phyloP scores from a whole-genome alignment of 2,329 filamentous ascomycete genomes.

The Cercospora beticola region DNA sequence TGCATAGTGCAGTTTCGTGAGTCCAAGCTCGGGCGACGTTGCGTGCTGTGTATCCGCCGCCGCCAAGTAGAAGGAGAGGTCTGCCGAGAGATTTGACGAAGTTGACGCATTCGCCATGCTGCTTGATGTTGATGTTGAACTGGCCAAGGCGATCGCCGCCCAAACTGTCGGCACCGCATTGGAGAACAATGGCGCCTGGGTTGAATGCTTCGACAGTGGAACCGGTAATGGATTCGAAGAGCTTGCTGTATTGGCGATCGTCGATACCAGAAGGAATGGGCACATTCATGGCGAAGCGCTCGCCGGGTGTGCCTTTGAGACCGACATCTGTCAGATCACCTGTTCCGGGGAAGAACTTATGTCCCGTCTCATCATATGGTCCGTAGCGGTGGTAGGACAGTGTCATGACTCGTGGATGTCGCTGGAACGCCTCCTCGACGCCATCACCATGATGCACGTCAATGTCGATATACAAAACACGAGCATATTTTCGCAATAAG shows the following conservation, averaged over 20 bases:
- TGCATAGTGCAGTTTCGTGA: slow-evolving; percentile 89
- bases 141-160: slow-evolving; percentile 90
- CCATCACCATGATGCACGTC: slow-evolving; percentile 91
- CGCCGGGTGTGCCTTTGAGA: slow-evolving; percentile 72
- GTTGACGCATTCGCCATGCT: slow-evolving; percentile 86
- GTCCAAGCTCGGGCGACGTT: slow-evolving; percentile 97
- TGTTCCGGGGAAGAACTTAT: slow-evolving; percentile 65
- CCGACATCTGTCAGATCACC: slow-evolving; percentile 67
- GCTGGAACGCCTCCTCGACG: slow-evolving; percentile 88
- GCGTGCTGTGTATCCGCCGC: slow-evolving; percentile 91
- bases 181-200: slow-evolving; percentile 87
- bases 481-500: slow-evolving; percentile 74
- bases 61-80: slow-evolving; percentile 86
- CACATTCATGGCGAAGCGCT: slow-evolving; percentile 68
- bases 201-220: slow-evolving; percentile 78
- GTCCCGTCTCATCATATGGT: slow-evolving; percentile 58
- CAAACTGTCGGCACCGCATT: slow-evolving; percentile 92
- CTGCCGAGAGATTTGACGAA: slow-evolving; percentile 80
- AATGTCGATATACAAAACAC: slow-evolving; percentile 92
- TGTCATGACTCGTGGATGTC: slow-evolving; percentile 85
- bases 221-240: slow-evolving; percentile 80
- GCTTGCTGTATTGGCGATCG: slow-evolving; percentile 73
- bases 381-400: slow-evolving; percentile 97
- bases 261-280: slow-evolving; percentile 68
- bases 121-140: slow-evolving; percentile 95